Evolutionary conservation across 495 filamentous ascomycete genomes (phyloP).

Genomic region (Talaromyces trachyspermus): DNA sequence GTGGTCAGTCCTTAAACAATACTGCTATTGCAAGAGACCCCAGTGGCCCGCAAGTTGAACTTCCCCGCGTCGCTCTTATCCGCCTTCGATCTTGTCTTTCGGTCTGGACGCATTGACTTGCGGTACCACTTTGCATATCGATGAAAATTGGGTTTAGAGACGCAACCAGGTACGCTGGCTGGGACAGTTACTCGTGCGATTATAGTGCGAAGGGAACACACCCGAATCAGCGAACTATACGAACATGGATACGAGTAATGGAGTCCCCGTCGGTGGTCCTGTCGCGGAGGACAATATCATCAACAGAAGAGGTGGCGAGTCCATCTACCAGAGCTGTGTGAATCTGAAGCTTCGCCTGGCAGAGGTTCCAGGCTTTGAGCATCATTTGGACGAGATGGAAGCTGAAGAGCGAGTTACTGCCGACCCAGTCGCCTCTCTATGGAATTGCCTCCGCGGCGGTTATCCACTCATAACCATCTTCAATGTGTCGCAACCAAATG

Average conservation of each 20-base stretch:
- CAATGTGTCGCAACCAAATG: slow-evolving; percentile 66
- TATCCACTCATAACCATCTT: slow-evolving; percentile 83
- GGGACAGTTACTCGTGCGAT: slow-evolving; percentile 8
- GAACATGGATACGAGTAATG: slow-evolving; percentile 22
- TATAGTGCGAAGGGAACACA: slow-evolving; percentile 42
- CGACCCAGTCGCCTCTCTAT: slow-evolving; percentile 85
- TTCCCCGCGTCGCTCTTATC: slow-evolving; percentile 1
- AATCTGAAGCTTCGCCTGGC: slow-evolving; percentile 70
- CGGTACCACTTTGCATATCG: slow-evolving; percentile 5
- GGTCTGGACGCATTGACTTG: slow-evolving; percentile 4
- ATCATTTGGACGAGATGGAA: slow-evolving; percentile 56
- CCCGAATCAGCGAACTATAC: slow-evolving; percentile 35
- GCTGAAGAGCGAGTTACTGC: slow-evolving; percentile 50
- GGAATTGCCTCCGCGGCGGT: slow-evolving; percentile 79
- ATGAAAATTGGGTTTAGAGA: not conserved
- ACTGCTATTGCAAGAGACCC: not conserved
- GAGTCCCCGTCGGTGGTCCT: slow-evolving; percentile 55
- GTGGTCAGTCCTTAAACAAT: not conserved
- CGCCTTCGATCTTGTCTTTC: not conserved
- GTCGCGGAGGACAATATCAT: slow-evolving; percentile 85
- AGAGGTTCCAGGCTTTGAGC: slow-evolving; percentile 75
- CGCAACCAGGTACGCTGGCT: slow-evolving; percentile 9
- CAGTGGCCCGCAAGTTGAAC: not conserved
- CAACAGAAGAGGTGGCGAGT: slow-evolving; percentile 86
- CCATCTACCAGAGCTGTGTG: slow-evolving; percentile 91